phyloP scores from a whole-genome alignment of 2,329 filamentous ascomycete genomes.

The Cadophora gregata region DNA sequence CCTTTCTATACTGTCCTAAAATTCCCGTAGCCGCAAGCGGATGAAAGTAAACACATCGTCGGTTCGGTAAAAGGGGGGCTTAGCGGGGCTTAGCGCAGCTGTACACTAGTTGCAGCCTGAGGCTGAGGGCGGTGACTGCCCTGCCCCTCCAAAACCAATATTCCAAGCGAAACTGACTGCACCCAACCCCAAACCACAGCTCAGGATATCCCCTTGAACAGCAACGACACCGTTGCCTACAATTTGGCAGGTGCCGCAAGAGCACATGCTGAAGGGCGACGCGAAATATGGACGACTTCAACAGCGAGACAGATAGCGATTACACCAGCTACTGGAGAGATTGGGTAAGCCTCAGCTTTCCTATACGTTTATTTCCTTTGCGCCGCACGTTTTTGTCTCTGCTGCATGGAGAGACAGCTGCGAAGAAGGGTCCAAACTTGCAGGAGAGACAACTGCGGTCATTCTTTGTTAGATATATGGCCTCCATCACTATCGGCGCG shows the following conservation, averaged over 20 bases:
- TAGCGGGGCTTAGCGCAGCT: conserved; percentile 13
- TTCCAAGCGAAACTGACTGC: conserved; percentile 11
- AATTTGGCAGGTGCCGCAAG: conserved; percentile 39
- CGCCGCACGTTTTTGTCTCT: conserved; percentile 26
- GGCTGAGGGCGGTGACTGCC: conserved; percentile 6
- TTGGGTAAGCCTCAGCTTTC: conserved; percentile 74
- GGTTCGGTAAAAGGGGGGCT: background rate
- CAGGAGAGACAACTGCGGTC: background rate
- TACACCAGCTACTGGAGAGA: conserved; percentile 99
- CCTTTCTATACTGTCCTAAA: background rate
- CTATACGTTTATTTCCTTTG: conserved; percentile 28
- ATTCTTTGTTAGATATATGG: background rate
- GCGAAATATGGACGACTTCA: conserved; percentile 87
- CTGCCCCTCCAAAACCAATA: conserved; percentile 13
- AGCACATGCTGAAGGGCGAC: conserved; percentile 41
- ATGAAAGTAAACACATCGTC: background rate
- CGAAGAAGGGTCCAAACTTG: background rate
- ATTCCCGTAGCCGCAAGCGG: background rate
- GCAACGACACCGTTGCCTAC: conserved; percentile 34
- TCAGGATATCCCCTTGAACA: conserved; percentile 15
- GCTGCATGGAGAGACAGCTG: conserved; percentile 6
- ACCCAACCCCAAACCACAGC: conserved; percentile 20
- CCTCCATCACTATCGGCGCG: background rate
- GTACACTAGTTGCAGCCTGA: conserved; percentile 6
- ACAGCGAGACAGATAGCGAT: conserved; percentile 97